These are phyloP conservation scores for Nasturtium officinale DNA, from an alignment of 345 rosid species.

Conservation along the genomic window DNA sequence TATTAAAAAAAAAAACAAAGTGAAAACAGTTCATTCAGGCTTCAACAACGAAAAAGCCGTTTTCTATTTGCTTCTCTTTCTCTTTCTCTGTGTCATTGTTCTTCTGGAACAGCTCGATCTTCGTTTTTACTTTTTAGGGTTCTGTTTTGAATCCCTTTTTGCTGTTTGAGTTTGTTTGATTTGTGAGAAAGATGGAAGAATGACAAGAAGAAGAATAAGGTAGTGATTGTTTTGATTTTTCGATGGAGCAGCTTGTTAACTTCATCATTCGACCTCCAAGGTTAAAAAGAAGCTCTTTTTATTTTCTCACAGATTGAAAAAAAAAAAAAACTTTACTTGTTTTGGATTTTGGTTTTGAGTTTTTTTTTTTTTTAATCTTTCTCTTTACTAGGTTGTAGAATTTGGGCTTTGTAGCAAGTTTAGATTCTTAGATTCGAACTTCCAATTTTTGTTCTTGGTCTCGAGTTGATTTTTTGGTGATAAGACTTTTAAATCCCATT, in stretches of 20 bases:
- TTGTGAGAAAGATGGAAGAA: slow-evolving; percentile 13
- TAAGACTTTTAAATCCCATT: not conserved
- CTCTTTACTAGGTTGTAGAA: slow-evolving; percentile 23
- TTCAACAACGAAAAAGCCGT: slow-evolving; percentile 42
- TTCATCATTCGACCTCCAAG: slow-evolving; percentile 98
- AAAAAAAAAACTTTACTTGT: not conserved
- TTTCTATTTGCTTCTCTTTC: slow-evolving; percentile 17
- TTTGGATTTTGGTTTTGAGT: slow-evolving; percentile 5
- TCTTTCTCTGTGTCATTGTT: not conserved
- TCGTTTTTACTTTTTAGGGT: slow-evolving; percentile 6
- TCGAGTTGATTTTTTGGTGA: slow-evolving; percentile 10
- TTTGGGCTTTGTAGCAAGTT: not conserved
- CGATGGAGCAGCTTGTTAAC: slow-evolving; percentile 65
- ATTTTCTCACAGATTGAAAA: not conserved
- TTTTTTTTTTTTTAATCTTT: not conserved
- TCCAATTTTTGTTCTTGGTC: too few species aligned
- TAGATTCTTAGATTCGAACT: slow-evolving; percentile 28
- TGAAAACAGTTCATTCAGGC: slow-evolving; percentile 2
- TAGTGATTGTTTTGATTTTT: slow-evolving; percentile 4
- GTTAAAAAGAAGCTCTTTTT: slow-evolving; percentile 41
- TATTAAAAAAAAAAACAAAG: not conserved
- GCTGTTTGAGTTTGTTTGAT: not conserved
- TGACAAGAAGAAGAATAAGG: slow-evolving; percentile 28
- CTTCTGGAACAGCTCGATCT: slow-evolving; percentile 35
- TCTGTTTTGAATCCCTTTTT: not conserved